Conservation (phyloP, 2,329 filamentous ascomycete genomes). For the Boeremia lycopersici region DNA sequence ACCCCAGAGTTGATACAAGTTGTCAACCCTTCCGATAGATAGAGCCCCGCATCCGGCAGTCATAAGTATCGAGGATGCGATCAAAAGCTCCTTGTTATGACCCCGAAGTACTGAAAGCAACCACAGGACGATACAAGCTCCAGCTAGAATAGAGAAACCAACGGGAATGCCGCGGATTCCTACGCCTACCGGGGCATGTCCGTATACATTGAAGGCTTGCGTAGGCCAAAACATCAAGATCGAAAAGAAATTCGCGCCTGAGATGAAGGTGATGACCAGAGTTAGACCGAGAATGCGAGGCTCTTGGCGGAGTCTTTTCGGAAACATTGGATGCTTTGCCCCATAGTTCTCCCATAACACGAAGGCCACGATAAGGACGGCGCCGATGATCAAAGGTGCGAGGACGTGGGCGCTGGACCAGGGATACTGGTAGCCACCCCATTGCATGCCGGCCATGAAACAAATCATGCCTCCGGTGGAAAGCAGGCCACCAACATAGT, state of each 20-base stretch:
- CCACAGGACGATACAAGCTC: conserved; percentile 65
- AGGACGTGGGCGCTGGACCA: conserved; percentile 64
- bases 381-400: conserved; percentile 59
- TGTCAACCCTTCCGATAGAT: conserved; percentile 58
- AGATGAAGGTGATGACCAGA: conserved; percentile 42
- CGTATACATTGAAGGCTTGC: conserved; percentile 42
- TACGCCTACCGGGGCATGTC: conserved; percentile 66
- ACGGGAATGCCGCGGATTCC: conserved; percentile 69
- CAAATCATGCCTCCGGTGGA: conserved; percentile 32
- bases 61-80: conserved; percentile 66
- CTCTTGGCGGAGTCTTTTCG: conserved; percentile 36
- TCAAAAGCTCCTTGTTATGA: conserved; percentile 65
- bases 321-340: conserved; percentile 52
- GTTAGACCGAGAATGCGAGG: conserved; percentile 36
- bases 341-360: conserved; percentile 54
- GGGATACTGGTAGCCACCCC: conserved; percentile 59
- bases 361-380: conserved; percentile 53
- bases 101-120: conserved; percentile 64
- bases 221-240: conserved; percentile 45
- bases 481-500: conserved; percentile 37
- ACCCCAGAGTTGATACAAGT: conserved; percentile 61
- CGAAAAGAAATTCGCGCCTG: conserved; percentile 41
- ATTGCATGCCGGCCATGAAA: conserved; percentile 47
- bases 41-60: conserved; percentile 67
- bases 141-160: conserved; percentile 66